Evolutionary conservation across 768 basidiomycete genomes (phyloP).

Genomic region (Atractiella rhizophila): DNA sequence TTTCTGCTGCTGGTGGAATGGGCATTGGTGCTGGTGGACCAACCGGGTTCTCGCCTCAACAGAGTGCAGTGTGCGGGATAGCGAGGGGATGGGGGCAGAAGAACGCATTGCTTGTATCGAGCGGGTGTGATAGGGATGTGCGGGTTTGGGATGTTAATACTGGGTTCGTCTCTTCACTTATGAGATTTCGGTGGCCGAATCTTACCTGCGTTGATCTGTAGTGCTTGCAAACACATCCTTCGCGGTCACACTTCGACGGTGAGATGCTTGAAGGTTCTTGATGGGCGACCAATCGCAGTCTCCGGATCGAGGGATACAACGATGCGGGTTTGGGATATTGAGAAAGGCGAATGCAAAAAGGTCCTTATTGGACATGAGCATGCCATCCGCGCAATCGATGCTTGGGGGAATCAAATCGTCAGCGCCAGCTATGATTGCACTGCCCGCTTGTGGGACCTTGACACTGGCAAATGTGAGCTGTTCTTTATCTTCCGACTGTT

Average conservation of each 20-base stretch:
- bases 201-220: not conserved
- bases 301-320: slow-evolving; percentile 71
- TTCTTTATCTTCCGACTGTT: too few species aligned
- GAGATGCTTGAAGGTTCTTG: slow-evolving; percentile 63
- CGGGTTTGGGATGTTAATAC: slow-evolving; percentile 72
- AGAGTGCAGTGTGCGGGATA: slow-evolving; percentile 30
- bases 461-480: slow-evolving; percentile 77
- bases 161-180: slow-evolving; percentile 31
- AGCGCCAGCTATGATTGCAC: slow-evolving; percentile 85
- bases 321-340: slow-evolving; percentile 78
- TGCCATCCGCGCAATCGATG: slow-evolving; percentile 70
- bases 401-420: slow-evolving; percentile 55
- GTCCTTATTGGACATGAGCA: slow-evolving; percentile 48
- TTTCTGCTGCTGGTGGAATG: slow-evolving; percentile 5
- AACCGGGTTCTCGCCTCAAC: slow-evolving; percentile 10
- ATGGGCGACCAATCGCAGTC: slow-evolving; percentile 65
- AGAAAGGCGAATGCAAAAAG: slow-evolving; percentile 32
- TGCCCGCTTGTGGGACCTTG: slow-evolving; percentile 72
- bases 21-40: slow-evolving; percentile 12
- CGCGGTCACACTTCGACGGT: slow-evolving; percentile 72
- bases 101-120: slow-evolving; percentile 57
- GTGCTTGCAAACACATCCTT: slow-evolving; percentile 42
- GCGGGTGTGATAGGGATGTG: slow-evolving; percentile 77
- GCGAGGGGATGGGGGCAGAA: slow-evolving; percentile 76
- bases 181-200: not conserved